Evolutionary conservation across 208 protist species (phyloP), one percentile per base, ranked within the genome.

Genomic region (Trypanosoma congolense): DNA sequence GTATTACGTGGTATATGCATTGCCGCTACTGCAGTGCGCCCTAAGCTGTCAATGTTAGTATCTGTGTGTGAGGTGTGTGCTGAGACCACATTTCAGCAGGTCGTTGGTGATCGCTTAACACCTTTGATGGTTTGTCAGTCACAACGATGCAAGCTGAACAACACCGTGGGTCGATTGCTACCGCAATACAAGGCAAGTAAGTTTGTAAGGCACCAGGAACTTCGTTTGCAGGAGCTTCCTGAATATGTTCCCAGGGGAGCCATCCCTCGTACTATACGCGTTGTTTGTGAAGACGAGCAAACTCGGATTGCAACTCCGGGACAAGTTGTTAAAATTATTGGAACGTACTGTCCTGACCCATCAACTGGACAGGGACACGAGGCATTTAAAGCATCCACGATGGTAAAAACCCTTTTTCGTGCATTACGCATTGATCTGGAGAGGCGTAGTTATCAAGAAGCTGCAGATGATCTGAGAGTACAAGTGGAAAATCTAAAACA

Each of bases 61-160:
- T 95, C 83, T 9, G 79, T 95, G 3, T 95, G 89, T 61, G 89
- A 95, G 52, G 77, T 91, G 8, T 95, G 89, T 54, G 81, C 85
- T 16, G 85, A 90, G 51, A 90, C 83, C 14, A 92, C 85, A 10
- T 93, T 93, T 70, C 83, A 93, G 64, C 80, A 95, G 59, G 89
- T 95, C 18, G 77, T 92, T 44, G 89, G 89, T 29, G 81, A 90
- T 64, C 76, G 83, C 6, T 53, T 91, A 18, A 90, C 79, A 4
- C 89, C 89, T 9, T 35, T 90, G 25, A 82, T 82, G 48, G 76
- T 90, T 16, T 95, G 89, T 43, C 89, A 90, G 61, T 92, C 83
- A 26, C 73, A 86, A 45, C 80, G 80, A n/a, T 95, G 89, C 61
- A 95, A 85, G 46, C 40, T 86, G 24, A 85, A 92, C 63, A 87